Conservation (phyloP, 768 basidiomycete species). For the Lyophyllum shimeji region DNA sequence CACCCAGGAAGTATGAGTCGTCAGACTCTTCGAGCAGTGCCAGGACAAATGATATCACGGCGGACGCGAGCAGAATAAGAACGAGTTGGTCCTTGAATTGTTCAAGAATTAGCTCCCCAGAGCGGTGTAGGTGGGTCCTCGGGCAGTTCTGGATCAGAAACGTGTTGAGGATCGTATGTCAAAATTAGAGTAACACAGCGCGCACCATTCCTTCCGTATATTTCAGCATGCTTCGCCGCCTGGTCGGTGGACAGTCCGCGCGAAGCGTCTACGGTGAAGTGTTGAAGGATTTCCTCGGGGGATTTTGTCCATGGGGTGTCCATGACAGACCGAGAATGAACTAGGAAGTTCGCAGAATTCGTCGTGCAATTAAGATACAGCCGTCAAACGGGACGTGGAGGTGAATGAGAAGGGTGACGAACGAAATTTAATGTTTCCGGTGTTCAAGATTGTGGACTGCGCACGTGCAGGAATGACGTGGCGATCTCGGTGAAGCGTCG, state of each 20-base stretch:
- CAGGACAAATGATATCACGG: conserved; percentile 89
- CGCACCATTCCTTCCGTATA: conserved; percentile 87
- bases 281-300: conserved; percentile 65
- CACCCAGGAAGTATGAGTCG: conserved; percentile 66
- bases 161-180: conserved; percentile 1
- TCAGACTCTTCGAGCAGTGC: conserved; percentile 83
- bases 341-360: conserved; percentile 14
- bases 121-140: conserved; percentile 90
- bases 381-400: conserved; percentile 8
- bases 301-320: conserved; percentile 80
- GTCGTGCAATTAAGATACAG: conserved; percentile 10
- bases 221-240: conserved; percentile 68
- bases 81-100: conserved; percentile 99
- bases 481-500: no score
- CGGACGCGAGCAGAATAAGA: conserved; percentile 92
- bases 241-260: conserved; percentile 67
- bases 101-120: conserved; percentile 94
- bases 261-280: conserved; percentile 65
- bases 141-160: conserved; percentile 67
- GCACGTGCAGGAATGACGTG: conserved; percentile 43
- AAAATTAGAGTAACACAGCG: background rate
- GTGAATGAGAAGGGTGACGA: conserved; percentile 2
- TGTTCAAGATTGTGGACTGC: conserved; percentile 22
- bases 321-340: conserved; percentile 36
- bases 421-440: conserved; percentile 1